Percentiles rank a stretch among this genome's conserved stretches.
Evolutionary conservation across 352 stramenopile genomes (phyloP).

Genomic region (Phytophthora multivora): DNA sequence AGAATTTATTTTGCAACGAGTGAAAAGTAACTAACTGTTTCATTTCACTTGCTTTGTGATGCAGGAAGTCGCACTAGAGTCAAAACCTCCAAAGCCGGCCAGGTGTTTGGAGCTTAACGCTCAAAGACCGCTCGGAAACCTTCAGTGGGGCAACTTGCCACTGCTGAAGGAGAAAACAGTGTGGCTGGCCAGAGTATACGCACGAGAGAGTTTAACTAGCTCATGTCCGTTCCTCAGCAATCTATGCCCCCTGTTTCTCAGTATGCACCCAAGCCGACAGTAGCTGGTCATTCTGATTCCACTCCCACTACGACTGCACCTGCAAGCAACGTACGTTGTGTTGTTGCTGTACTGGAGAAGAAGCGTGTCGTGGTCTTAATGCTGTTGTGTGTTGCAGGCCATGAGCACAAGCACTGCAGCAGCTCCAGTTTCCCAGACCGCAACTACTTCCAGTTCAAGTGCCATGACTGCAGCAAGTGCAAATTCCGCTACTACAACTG

Average conservation of each 20-base stretch:
- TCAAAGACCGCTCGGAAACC: conserved; percentile 7
- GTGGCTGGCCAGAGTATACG: conserved; percentile 6
- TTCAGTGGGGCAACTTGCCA: conserved; percentile 3
- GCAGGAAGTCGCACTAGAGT: conserved; percentile 19
- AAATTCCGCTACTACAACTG: neutral
- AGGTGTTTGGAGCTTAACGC: neutral
- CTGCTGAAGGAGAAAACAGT: conserved; percentile 9
- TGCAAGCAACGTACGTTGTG: conserved; percentile 35
- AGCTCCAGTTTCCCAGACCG: conserved; percentile 21
- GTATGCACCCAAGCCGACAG: conserved; percentile 58
- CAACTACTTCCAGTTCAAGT: conserved; percentile 21
- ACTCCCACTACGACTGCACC: conserved; percentile 29
- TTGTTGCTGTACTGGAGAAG: neutral
- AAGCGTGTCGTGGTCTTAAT: conserved; percentile 5
- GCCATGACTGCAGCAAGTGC: conserved; percentile 26
- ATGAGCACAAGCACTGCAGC: conserved; percentile 33
- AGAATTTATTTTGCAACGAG: conserved; percentile 14
- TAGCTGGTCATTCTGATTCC: conserved; percentile 44
- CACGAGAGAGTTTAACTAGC: conserved; percentile 23
- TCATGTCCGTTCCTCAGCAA: conserved; percentile 69
- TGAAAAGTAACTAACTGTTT: conserved; percentile 14
- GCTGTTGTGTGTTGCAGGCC: conserved; percentile 21
- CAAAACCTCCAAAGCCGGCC: conserved; percentile 1
- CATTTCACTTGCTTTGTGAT: neutral
- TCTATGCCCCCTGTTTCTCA: conserved; percentile 78